Evolutionary conservation across 768 basidiomycete genomes (phyloP), one percentile per base, ranked within the genome.

Genomic region (Xerocomus brunneocitrinus): DNA sequence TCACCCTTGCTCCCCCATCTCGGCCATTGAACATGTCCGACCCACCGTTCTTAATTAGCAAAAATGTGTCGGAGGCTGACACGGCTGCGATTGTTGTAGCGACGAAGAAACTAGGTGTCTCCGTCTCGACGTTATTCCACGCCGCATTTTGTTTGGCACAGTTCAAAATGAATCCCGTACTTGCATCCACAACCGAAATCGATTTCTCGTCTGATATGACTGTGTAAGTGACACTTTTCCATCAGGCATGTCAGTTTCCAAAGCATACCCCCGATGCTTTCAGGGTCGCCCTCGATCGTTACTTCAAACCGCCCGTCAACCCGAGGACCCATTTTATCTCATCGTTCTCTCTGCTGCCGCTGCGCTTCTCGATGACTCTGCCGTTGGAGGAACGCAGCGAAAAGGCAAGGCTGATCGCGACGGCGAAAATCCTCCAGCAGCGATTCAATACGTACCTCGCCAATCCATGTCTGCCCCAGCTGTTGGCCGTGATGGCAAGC

Each of bases 131-230:
- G 8, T 31, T 68, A 19, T 58, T 68, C 36, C 52, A 63, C 1
- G 66, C 65, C 9, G 63, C 65, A 27, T 51, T 64, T 12, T 56
- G 51, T n/a, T 49, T 66, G 42, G 66, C 61, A 0, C 52, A 58
- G 39, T 47, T 58, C 53, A 62, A 49, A 49, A 55, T 62, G 58
- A 64, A 64, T 42, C 62, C 62, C 3, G 24, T 49, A n/a, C 39
- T 52, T 10, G 55, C 25, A 22, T n/a, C 40, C 5, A 12, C 8
- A 12, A 56, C 58, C 5, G 63, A 63, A 8, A 45, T 56, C 31
- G 58, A 58, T 54, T 63, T 65, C 35, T 49, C 56, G 13, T n/a
- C 55, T 7, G 24, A 8, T 5, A 0, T 0, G 25, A 53, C 54
- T 12, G 51, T 58, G 64, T 65, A 40, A 63, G 63, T 24, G 27